These are phyloP conservation scores for Physocladia obscura DNA, from an alignment of 192 early-diverging fungal genomes.

Conservation along the genomic window DNA sequence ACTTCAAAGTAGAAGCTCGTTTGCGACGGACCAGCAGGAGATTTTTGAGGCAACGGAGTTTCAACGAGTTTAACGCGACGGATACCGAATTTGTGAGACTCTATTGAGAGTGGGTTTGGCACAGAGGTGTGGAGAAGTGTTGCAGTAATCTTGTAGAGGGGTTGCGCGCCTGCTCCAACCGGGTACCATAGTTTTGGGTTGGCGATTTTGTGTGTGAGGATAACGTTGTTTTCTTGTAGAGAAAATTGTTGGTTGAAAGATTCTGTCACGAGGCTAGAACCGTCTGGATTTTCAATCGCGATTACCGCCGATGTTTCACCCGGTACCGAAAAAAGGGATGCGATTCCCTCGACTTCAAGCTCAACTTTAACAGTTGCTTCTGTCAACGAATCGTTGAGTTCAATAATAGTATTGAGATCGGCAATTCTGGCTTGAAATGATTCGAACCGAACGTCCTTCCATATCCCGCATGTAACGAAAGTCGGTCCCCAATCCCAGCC, in stretches of 20 bases:
- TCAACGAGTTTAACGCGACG: conserved; percentile 8
- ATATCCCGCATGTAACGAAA: conserved; percentile 33
- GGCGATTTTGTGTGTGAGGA: conserved; percentile 4
- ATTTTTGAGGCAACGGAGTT: background rate
- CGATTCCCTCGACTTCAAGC: background rate
- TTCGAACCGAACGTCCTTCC: conserved; percentile 23
- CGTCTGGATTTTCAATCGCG: conserved; percentile 6
- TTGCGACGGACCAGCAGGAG: conserved; percentile 26
- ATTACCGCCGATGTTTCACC: background rate
- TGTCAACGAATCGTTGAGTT: background rate
- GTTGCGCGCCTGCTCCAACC: conserved; percentile 35
- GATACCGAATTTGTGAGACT: conserved; percentile 7
- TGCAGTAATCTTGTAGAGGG: conserved; percentile 25
- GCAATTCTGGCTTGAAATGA: conserved; percentile 8
- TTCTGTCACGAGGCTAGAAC: background rate
- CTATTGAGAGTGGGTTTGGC: background rate
- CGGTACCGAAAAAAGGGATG: background rate
- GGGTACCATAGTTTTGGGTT: conserved; percentile 43
- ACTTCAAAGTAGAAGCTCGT: conserved; percentile 51
- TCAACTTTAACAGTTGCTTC: background rate
- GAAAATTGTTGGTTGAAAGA: background rate
- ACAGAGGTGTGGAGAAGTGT: conserved; percentile 5
- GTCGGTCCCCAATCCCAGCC: conserved; percentile 49
- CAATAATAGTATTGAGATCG: background rate
- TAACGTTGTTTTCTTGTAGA: background rate